Base-by-base conservation (phyloP, 2,329 filamentous ascomycete species). In the Coccinonectria pachysandricola region DNA sequence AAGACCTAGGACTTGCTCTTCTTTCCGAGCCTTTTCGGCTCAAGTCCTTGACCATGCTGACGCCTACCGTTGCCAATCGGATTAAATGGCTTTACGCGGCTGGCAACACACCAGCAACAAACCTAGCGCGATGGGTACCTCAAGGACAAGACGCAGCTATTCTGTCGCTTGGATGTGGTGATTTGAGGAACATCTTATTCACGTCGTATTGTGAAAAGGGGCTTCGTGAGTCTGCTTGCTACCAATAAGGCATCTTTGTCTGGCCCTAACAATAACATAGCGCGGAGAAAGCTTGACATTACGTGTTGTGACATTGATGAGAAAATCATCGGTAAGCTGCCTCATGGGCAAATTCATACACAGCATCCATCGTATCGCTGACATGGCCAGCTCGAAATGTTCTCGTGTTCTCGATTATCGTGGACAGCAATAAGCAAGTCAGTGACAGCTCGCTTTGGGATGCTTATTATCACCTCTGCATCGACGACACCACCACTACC, bases 161-260 rank as follows among this genome's bases (percentile, higher is more conserved):
- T 5, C 54, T 78, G 10, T 54, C 67, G 1, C 54, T 77, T 3
- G 69, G 65, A 3, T 72, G 65, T 30, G 68, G 68, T 8, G 72
- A 77, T 49, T 50, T 65, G 21, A 60, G 69, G 8, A 67, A 69
- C 34, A 57, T 77, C 15, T 48, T 77, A 1, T 75, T 64, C 39
- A 73, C 71, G 0, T 42, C 54, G 2, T 67, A 65, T 35, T 43
- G 48, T 2, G 55, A 70, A 24, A 38, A 41, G 19, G 54, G 47
- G 2, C 36, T 60, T 15, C 46, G 56, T 57, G 24, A 39, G 57
- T 43, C 10, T 24, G 18, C n/a, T n/a, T n/a, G n/a, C n/a, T n/a
- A n/a, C n/a, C n/a, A n/a, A n/a, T n/a, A n/a, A n/a, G n/a, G n/a
- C n/a, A n/a, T n/a, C n/a, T n/a, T n/a, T n/a, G n/a, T n/a, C n/a